Evolutionary conservation across 345 rosid species (phyloP).

Genomic region (Crucihimalaya himalaica): DNA sequence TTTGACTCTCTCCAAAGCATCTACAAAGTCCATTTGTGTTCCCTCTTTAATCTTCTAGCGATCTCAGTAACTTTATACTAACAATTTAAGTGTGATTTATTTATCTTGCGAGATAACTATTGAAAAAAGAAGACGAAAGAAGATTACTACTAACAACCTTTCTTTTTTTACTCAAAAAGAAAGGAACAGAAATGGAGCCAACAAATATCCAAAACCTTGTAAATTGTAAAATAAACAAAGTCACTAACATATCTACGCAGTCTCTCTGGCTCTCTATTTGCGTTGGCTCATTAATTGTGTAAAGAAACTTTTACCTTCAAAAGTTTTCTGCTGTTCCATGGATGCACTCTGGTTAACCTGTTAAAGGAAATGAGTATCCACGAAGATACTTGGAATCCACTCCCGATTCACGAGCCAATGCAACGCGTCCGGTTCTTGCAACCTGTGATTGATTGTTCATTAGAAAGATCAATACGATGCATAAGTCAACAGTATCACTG

Average conservation of each 20-base stretch:
- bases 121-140: background rate
- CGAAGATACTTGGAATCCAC: conserved; percentile 87
- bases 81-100: background rate
- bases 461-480: background rate
- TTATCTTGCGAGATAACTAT: background rate
- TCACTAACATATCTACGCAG: conserved; percentile 11
- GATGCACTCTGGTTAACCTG: conserved; percentile 16
- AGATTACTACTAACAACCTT: background rate
- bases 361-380: conserved; percentile 76
- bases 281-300: conserved; percentile 6
- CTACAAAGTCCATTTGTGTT: conserved; percentile 22
- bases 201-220: background rate
- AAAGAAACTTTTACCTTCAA: conserved; percentile 25
- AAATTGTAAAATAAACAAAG: background rate
- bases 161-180: background rate
- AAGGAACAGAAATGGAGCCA: background rate
- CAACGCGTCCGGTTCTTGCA: conserved; percentile 92
- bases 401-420: conserved; percentile 83
- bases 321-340: conserved; percentile 20
- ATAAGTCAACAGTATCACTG: background rate
- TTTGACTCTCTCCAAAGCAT: conserved; percentile 1
- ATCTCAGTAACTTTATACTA: background rate
- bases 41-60: background rate
- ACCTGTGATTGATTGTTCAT: conserved; percentile 49
- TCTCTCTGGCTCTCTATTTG: conserved; percentile 8